Percentiles rank a stretch among this genome's conserved stretches.
Evolutionary conservation across 306 rosid species (phyloP).

Genomic region (Abrus pulchellus): DNA sequence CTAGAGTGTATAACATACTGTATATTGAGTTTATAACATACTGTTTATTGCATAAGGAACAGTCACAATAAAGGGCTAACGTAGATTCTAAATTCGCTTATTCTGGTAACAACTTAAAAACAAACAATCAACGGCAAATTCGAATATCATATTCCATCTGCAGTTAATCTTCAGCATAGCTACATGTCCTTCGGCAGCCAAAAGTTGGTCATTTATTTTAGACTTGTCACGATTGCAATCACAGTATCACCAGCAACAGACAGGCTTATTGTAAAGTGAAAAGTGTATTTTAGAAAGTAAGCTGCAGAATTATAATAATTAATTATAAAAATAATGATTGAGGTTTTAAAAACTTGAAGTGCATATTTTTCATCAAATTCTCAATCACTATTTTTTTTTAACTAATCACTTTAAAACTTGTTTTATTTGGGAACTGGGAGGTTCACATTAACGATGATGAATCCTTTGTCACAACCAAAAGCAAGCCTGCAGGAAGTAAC

Average conservation of each 20-base stretch:
- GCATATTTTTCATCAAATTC: not conserved
- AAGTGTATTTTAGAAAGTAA: not conserved
- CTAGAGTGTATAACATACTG: too few relatives aligned
- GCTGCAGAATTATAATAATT: not conserved
- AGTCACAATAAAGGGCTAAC: not conserved
- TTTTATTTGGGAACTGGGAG: slow-evolving; percentile 28
- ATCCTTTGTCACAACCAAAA: slow-evolving; percentile 72
- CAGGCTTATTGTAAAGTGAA: not conserved
- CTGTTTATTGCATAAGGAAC: not conserved
- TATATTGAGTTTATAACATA: not conserved
- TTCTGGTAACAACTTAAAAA: not conserved
- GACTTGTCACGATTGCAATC: not conserved
- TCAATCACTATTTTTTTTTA: not conserved
- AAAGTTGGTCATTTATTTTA: not conserved
- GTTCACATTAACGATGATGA: slow-evolving; percentile 45
- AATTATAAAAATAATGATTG: not conserved
- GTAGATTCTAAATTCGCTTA: not conserved
- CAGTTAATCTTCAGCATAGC: not conserved
- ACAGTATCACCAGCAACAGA: not conserved
- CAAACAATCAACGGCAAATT: not conserved
- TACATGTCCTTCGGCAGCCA: not conserved
- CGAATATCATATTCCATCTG: not conserved
- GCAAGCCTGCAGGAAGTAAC: slow-evolving; percentile 54
- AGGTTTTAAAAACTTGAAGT: not conserved
- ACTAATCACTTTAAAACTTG: not conserved